Conservation (phyloP, 371 early-diverging fungal genomes). For the Mucor irregularis region DNA sequence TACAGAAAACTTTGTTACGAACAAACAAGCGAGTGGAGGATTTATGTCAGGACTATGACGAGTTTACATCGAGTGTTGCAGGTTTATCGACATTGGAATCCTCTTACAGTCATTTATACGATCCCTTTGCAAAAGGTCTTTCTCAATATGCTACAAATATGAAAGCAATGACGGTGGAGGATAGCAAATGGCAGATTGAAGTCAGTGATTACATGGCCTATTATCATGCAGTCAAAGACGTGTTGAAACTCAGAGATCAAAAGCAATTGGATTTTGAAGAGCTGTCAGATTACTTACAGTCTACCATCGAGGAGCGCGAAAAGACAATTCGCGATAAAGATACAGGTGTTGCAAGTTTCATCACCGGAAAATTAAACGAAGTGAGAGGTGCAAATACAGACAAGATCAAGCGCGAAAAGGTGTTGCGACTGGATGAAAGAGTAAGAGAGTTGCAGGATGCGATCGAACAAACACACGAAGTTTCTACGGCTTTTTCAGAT, state of each 20-base stretch:
- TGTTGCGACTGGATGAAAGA: conserved; percentile 70
- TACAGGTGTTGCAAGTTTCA: conserved; percentile 61
- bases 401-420: conserved; percentile 74
- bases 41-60: conserved; percentile 76
- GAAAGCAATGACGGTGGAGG: conserved; percentile 58
- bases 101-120: conserved; percentile 66
- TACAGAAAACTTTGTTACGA: conserved; percentile 77
- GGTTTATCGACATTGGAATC: conserved; percentile 85
- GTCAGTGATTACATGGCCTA: conserved; percentile 87
- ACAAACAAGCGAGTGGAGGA: conserved; percentile 81
- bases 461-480: conserved; percentile 70
- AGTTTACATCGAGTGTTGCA: conserved; percentile 69
- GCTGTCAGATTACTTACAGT: conserved; percentile 72
- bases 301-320: conserved; percentile 63
- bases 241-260: conserved; percentile 85
- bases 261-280: conserved; percentile 95
- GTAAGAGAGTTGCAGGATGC: conserved; percentile 86
- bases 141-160: conserved; percentile 61
- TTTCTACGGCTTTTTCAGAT: conserved; percentile 73
- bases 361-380: conserved; percentile 89
- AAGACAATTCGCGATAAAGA: conserved; percentile 56
- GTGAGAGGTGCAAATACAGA: conserved; percentile 88
- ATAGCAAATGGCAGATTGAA: conserved; percentile 73
- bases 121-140: conserved; percentile 65
- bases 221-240: conserved; percentile 82